A percentile compares a stretch with the other conserved stretches of the same genome.
Conservation (phyloP, 2,329 filamentous ascomycete species). For the Xylogone sp. region DNA sequence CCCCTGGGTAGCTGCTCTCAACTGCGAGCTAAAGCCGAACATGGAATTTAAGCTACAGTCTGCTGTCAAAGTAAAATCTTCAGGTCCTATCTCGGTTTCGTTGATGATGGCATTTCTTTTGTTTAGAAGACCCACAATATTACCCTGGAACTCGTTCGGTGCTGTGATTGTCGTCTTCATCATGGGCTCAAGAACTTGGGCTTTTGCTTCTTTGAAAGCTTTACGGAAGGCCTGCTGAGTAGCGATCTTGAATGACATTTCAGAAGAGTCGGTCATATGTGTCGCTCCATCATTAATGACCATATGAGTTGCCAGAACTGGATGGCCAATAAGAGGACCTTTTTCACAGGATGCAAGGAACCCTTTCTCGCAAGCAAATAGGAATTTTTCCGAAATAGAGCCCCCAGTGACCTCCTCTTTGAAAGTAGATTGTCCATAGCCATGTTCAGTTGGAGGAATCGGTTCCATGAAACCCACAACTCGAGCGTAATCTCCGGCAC, state of each 20-base stretch:
- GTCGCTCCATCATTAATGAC: slow-evolving; percentile 94
- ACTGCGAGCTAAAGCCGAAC: slow-evolving; percentile 93
- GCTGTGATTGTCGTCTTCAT: slow-evolving; percentile 99
- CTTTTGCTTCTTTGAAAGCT: slow-evolving; percentile 76
- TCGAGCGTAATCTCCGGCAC: slow-evolving; percentile 91
- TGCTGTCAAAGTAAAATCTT: slow-evolving; percentile 89
- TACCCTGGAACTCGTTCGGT: slow-evolving; percentile 95
- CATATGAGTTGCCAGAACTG: slow-evolving; percentile 86
- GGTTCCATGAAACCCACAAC: slow-evolving; percentile 92
- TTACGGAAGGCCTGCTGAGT: slow-evolving; percentile 97
- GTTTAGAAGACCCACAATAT: slow-evolving; percentile 90
- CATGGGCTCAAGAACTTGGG: slow-evolving; percentile 85
- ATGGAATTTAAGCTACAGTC: slow-evolving; percentile 95
- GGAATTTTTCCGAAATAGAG: slow-evolving; percentile 90
- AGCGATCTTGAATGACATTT: slow-evolving; percentile 92
- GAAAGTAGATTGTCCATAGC: slow-evolving; percentile 72
- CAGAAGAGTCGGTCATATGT: slow-evolving; percentile 95
- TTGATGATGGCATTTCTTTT: slow-evolving; percentile 94
- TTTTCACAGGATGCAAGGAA: slow-evolving; percentile 80
- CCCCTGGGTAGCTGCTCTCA: slow-evolving; percentile 91
- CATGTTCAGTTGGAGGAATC: slow-evolving; percentile 40
- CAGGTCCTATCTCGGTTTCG: slow-evolving; percentile 88
- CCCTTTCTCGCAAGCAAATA: slow-evolving; percentile 92
- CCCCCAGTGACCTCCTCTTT: slow-evolving; percentile 86
- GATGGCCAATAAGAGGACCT: slow-evolving; percentile 89